phyloP scores from a whole-genome alignment of 345 rosid genomes.

The Linum tenue region DNA sequence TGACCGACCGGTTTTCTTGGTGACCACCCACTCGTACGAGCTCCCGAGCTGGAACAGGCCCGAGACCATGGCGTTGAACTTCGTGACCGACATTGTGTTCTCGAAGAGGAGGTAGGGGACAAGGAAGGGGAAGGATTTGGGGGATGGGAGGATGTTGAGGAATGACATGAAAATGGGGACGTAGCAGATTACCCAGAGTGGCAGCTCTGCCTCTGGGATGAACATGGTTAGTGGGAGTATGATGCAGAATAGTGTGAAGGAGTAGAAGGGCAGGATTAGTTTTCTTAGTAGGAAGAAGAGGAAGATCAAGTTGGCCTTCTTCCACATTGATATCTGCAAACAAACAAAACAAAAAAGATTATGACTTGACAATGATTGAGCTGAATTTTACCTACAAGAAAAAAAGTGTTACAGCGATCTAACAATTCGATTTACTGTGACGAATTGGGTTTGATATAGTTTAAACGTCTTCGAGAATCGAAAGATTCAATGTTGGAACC shows the following conservation, averaged over 20 bases:
- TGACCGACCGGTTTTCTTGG: conserved; percentile 3
- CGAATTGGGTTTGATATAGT: no score
- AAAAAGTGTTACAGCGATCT: background rate
- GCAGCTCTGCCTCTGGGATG: conserved; percentile 5
- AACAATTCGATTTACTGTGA: no score
- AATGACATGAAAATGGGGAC: conserved; percentile 3
- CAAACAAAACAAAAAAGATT: background rate
- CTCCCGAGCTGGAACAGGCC: conserved; percentile 4
- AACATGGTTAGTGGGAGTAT: conserved; percentile 3
- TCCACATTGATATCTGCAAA: conserved; percentile 2
- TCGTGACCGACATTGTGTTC: conserved; percentile 4
- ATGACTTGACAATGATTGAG: background rate
- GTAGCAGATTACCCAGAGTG: conserved; percentile 6
- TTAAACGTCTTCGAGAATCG: no score
- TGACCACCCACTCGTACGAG: conserved; percentile 1
- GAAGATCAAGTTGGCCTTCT: conserved; percentile 4
- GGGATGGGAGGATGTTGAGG: conserved; percentile 6
- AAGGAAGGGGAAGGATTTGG: conserved; percentile 3
- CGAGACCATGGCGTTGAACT: conserved; percentile 4
- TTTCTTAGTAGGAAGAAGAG: conserved; percentile 4
- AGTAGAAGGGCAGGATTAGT: conserved; percentile 3
- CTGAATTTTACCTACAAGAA: background rate
- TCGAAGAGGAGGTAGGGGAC: conserved; percentile 3
- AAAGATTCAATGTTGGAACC: no score
- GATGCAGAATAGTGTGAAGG: background rate